phyloP scores from a whole-genome alignment of 768 basidiomycete species.

The Leucogyrophana mollusca region DNA sequence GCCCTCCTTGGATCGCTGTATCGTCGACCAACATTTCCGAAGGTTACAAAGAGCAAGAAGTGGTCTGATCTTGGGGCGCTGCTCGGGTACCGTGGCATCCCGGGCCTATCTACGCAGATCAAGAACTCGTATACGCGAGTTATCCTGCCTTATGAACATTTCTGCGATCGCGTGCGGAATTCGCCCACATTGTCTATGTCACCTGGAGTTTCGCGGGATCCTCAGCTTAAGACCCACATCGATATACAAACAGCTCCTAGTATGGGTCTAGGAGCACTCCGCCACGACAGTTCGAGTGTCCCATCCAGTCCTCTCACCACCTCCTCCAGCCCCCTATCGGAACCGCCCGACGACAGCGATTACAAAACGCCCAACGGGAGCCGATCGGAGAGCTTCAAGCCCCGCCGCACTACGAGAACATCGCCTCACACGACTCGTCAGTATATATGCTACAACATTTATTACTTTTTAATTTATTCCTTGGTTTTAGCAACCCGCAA shows the following conservation, averaged over 20 bases:
- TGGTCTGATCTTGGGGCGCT: slow-evolving; percentile 87
- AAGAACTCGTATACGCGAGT: slow-evolving; percentile 88
- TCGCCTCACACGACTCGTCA: slow-evolving; percentile 42
- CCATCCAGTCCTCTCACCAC: slow-evolving; percentile 77
- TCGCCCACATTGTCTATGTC: slow-evolving; percentile 48
- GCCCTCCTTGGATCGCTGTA: slow-evolving; percentile 14
- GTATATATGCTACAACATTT: slow-evolving; percentile 13
- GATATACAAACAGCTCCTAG: slow-evolving; percentile 44
- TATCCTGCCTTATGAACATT: slow-evolving; percentile 95
- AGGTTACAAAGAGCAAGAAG: slow-evolving; percentile 83
- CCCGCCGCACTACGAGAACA: slow-evolving; percentile 53
- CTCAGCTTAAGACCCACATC: slow-evolving; percentile 55
- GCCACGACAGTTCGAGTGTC: slow-evolving; percentile 50
- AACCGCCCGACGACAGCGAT: slow-evolving; percentile 77
- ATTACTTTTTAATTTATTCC: slow-evolving; percentile 16
- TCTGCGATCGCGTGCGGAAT: slow-evolving; percentile 72
- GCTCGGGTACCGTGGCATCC: slow-evolving; percentile 80
- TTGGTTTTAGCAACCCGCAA: slow-evolving; percentile 31
- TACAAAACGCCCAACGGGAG: slow-evolving; percentile 50
- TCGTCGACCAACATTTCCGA: slow-evolving; percentile 17
- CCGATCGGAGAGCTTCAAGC: slow-evolving; percentile 36
- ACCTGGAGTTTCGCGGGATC: slow-evolving; percentile 38
- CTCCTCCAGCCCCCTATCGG: slow-evolving; percentile 75
- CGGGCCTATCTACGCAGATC: slow-evolving; percentile 82
- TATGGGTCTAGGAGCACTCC: slow-evolving; percentile 36